phyloP scores from a whole-genome alignment of 2,329 filamentous ascomycete species.

The Diaporthe humulicola region DNA sequence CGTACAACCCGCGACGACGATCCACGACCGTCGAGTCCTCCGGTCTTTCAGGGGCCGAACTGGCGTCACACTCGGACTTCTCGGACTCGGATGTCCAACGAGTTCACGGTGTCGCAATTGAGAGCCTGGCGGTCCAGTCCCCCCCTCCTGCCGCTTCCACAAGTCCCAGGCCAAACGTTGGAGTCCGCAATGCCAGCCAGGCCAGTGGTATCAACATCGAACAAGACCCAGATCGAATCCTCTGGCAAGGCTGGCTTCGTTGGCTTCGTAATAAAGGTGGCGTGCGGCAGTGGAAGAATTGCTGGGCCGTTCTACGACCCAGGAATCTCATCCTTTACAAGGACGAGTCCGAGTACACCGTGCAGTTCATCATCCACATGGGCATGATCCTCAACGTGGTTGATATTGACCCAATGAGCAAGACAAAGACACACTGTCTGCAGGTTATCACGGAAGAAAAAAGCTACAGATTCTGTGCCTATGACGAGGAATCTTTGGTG shows the following conservation, averaged over 20 bases:
- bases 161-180: constrained; percentile 51
- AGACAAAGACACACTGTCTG: constrained; percentile 87
- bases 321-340: constrained; percentile 93
- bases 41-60: constrained; percentile 72
- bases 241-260: constrained; percentile 93
- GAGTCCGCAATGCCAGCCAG: constrained; percentile 72
- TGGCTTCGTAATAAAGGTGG: constrained; percentile 86
- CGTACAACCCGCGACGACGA: constrained; percentile 56
- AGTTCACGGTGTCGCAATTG: constrained; percentile 64
- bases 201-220: constrained; percentile 69
- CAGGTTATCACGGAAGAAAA: constrained; percentile 96
- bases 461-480: constrained; percentile 81
- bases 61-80: constrained; percentile 88
- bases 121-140: constrained; percentile 60
- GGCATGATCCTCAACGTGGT: constrained; percentile 87
- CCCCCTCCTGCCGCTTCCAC: constrained; percentile 49
- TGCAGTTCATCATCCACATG: constrained; percentile 84
- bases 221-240: constrained; percentile 85
- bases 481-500: constrained; percentile 84
- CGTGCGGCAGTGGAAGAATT: constrained; percentile 92
- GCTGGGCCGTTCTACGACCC: constrained; percentile 92
- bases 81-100: constrained; percentile 76
- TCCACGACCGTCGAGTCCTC: constrained; percentile 69
- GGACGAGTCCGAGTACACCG: constrained; percentile 90
- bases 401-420: constrained; percentile 89